Evolutionary conservation across 2,329 filamentous ascomycete genomes (phyloP), one percentile per base, ranked within the genome.

Genomic region (Curvularia hawaiiensis): DNA sequence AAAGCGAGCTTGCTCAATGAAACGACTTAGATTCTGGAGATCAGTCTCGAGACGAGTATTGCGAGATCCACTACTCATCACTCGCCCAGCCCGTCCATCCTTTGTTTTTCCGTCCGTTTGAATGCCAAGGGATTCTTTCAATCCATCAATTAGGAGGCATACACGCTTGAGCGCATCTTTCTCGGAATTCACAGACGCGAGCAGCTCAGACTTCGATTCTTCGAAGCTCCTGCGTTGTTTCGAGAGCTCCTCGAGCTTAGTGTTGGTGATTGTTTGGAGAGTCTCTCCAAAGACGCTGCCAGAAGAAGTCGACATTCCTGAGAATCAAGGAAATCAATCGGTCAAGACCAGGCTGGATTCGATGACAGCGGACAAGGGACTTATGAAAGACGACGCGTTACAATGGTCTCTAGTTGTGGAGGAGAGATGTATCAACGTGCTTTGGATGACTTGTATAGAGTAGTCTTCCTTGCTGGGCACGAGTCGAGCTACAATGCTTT

Each of bases 221-320:
- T 71, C 61, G 43, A 79, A 75, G 14, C 63, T 62, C 8, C 59
- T 56, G 2, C 68, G 69, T 26, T 74, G 70, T 67, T 79, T 75
- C 4, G 70, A 64, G 10, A 79, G 66, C 55, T 77, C 75, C 51
- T 72, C 64, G 3, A 76, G 63, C 47, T 76, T 77, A 16, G 73
- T 74, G 10, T 60, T 71, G 2, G 73, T 77, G 56, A 77, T 75
- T 9, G 70, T 69, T 24, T 73, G 72, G 14, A 77, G 64, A 1
- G 73, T 76, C 46, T 69, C 61, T 4, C 72, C 75, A 50, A 74
- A 75, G 0, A 76, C 68, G 46, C 72, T 75, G 14, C 71, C 72
- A 8, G 60, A 58, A 10, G 65, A 63, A 31, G 64, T 64, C 5
- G 60, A 51, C 68, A 72, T 73, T n/a, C 1, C 26, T 4, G 24